A percentile compares a stretch with the other conserved stretches of the same genome.
Conservation (phyloP, 108 stramenopile genomes). For the Skeletonema menzelii region DNA sequence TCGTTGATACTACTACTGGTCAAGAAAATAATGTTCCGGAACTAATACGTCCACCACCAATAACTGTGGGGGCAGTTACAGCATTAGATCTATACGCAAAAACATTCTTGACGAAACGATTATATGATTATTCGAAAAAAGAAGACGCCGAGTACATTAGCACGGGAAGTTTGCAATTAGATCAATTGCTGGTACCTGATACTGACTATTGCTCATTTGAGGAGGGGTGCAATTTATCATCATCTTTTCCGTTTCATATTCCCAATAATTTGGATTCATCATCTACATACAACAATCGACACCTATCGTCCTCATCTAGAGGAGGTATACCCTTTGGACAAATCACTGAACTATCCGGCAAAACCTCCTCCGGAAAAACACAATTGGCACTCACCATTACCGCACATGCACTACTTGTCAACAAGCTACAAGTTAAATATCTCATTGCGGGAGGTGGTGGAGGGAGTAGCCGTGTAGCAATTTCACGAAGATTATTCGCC, state of each 20-base stretch:
- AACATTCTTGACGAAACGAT: neutral
- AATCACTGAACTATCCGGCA: constrained; percentile 48
- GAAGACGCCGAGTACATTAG: constrained; percentile 23
- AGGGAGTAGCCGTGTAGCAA: constrained; percentile 3
- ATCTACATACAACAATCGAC: neutral
- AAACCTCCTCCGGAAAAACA: constrained; percentile 47
- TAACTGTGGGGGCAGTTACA: constrained; percentile 24
- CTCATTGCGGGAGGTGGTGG: constrained; percentile 23
- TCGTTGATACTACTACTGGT: neutral
- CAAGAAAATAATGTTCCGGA: neutral
- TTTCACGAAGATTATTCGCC: constrained; percentile 26
- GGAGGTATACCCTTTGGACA: constrained; percentile 40
- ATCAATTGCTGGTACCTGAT: constrained; percentile 22
- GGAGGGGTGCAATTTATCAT: constrained; percentile 2
- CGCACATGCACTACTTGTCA: constrained; percentile 19
- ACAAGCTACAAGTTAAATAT: constrained; percentile 21
- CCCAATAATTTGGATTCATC: neutral
- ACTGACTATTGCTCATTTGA: constrained; percentile 5
- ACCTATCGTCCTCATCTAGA: neutral
- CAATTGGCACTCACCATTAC: constrained; percentile 44
- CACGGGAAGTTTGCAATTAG: constrained; percentile 37
- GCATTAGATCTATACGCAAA: constrained; percentile 34
- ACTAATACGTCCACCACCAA: constrained; percentile 3
- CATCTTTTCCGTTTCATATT: neutral
- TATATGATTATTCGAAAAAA: no score